phyloP scores from a whole-genome alignment of 306 rosid species.

The Cicer yamashitae region DNA sequence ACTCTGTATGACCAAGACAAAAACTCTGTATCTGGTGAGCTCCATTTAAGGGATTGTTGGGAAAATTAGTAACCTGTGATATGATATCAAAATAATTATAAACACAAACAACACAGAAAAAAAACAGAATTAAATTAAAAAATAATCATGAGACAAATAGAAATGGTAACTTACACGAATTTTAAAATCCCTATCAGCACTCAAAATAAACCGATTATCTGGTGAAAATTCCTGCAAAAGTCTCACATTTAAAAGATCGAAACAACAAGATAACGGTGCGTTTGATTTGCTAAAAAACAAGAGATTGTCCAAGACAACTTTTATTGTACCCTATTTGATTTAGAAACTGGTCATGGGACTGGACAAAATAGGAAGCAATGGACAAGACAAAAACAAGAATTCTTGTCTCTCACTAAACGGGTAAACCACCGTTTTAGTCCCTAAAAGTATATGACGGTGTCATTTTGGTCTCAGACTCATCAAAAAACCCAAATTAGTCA shows the following conservation, averaged over 20 bases:
- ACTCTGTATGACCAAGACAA: slow-evolving; percentile 97
- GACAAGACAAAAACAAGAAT: too few relatives aligned
- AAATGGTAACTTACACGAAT: slow-evolving; percentile 68
- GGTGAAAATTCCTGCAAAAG: slow-evolving; percentile 80
- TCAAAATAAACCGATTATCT: slow-evolving; percentile 70
- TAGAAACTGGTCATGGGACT: too few relatives aligned
- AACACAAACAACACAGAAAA: background rate
- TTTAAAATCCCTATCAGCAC: slow-evolving; percentile 95
- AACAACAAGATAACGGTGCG: background rate
- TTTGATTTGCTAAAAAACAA: background rate
- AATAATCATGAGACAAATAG: background rate
- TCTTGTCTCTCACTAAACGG: too few relatives aligned
- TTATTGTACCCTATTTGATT: too few relatives aligned
- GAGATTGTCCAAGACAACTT: too few relatives aligned
- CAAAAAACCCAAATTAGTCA: too few relatives aligned
- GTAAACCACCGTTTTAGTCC: too few relatives aligned
- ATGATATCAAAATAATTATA: slow-evolving; percentile 27
- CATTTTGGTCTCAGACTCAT: too few relatives aligned
- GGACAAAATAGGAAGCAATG: background rate
- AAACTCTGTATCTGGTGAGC: slow-evolving; percentile 90
- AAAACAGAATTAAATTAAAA: slow-evolving; percentile 8
- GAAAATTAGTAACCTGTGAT: slow-evolving; percentile 74
- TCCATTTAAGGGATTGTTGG: slow-evolving; percentile 71
- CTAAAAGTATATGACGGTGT: too few relatives aligned
- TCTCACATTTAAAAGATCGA: background rate